phyloP scores from a whole-genome alignment of 148 eudicot genomes.

The Polygonum aviculare region DNA sequence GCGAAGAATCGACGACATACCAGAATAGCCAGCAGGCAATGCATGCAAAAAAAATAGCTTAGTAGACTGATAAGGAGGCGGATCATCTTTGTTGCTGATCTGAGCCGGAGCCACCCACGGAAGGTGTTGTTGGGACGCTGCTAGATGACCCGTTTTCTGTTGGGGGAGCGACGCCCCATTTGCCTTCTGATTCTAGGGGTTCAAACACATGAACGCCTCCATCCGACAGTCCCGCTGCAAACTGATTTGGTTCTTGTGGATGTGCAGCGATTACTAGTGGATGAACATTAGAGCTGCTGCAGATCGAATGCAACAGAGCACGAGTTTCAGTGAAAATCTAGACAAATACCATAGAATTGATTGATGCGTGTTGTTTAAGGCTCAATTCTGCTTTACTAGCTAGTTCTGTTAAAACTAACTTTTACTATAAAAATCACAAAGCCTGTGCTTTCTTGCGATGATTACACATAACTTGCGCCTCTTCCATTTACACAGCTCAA shows the following conservation, averaged over 20 bases:
- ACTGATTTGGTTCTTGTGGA: conserved; percentile 78
- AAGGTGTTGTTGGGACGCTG: conserved; percentile 46
- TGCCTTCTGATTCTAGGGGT: conserved; percentile 76
- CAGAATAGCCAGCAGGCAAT: neutral
- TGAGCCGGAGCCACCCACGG: conserved; percentile 64
- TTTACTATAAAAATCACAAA: neutral
- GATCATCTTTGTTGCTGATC: conserved; percentile 75
- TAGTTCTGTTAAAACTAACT: neutral
- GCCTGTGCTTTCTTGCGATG: neutral
- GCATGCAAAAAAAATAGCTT: neutral
- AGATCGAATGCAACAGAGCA: neutral
- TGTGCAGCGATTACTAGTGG: conserved; percentile 86
- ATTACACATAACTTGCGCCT: neutral
- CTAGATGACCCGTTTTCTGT: conserved; percentile 66
- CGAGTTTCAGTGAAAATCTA: neutral
- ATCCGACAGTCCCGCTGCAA: conserved; percentile 82
- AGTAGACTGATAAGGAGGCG: neutral
- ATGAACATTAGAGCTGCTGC: conserved; percentile 64
- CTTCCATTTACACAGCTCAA: neutral
- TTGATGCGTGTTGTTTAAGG: neutral
- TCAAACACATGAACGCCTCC: conserved; percentile 87
- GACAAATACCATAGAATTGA: neutral
- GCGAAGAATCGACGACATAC: neutral
- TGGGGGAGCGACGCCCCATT: conserved; percentile 75
- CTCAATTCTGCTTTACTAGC: neutral